Evolutionary conservation across 768 basidiomycete genomes (phyloP), one percentile per base, ranked within the genome.

Genomic region (Suillus subaureus): DNA sequence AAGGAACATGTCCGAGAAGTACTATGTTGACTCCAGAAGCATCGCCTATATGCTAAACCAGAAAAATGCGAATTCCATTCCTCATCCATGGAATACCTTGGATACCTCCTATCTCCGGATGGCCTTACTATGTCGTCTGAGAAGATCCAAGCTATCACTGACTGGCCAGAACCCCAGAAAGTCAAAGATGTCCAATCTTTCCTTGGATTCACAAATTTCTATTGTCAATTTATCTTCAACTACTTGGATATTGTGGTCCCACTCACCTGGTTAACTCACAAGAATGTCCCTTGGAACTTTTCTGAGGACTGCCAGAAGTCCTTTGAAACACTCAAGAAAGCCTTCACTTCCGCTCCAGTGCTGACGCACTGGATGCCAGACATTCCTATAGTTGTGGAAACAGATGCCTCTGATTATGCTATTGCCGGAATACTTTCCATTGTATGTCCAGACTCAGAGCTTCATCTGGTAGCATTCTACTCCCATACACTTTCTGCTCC

Each of bases 1-100:
- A 45, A n/a, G 1, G 4, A 45, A n/a, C 43, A 45, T 0, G 8
- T 45, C 43, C 9, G 4, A 4, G 43, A 45, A n/a, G 43, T 45
- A 1, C 21, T 45, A 0, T 3, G 9, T 0, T 4, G 21, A 3
- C 43, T 45, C 43, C 0, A 4, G 0, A 45, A 45, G 4, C 43
- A 45, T 43, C 7, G 18, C 0, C 42, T 43, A 0, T 42, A 42
- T 42, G 42, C 16, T 6, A 42, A 42, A 42, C 16, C 16, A 0
- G 16, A 42, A 15, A 42, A 42, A 2, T 42, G 16, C 6, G 5
- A 18, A 18, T 42, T 42, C 16, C 42, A 42, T 6, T 16, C 16
- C 42, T 1, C 6, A 0, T 42, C 42, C 13, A 1, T 39, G 2
- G 42, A 39, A 15, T 39, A 39, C 1, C 39, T 39, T 4, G 39